These are phyloP conservation scores for Ammopiptanthus mongolicus DNA, from an alignment of 306 rosid species.

Conservation along the genomic window DNA sequence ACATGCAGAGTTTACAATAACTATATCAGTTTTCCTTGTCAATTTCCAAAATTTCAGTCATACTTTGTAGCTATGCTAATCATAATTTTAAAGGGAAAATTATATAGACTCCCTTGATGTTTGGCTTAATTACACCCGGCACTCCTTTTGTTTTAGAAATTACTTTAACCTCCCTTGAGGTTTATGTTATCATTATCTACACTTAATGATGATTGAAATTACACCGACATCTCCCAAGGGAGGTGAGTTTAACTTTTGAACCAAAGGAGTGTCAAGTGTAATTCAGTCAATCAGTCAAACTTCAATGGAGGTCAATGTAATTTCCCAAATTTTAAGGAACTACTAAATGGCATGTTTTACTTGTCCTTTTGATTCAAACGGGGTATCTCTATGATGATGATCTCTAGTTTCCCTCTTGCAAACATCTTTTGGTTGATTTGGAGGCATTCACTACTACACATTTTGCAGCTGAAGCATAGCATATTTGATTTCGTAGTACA, in stretches of 20 bases:
- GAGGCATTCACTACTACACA: neutral
- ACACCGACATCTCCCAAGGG: neutral
- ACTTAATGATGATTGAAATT: no score
- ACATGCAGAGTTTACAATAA: neutral
- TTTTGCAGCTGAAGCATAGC: neutral
- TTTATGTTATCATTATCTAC: no score
- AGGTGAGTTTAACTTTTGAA: neutral
- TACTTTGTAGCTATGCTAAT: neutral
- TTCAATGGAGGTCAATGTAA: neutral
- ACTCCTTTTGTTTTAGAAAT: no score
- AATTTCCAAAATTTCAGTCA: constrained; percentile 10
- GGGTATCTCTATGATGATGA: neutral
- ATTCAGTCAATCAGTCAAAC: neutral
- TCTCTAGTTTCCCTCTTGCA: constrained; percentile 8
- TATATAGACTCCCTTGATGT: no score
- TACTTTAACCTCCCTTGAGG: neutral
- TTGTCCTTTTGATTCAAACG: neutral
- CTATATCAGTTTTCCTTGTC: neutral
- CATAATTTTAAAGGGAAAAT: neutral
- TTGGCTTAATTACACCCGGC: neutral
- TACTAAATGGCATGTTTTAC: neutral
- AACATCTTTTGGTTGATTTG: neutral
- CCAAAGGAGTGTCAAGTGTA: neutral
- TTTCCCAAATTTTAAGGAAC: neutral
- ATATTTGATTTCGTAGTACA: neutral